Evolutionary conservation across 345 rosid genomes (phyloP), one percentile per base, ranked within the genome.

Genomic region (Salix koriyanagi): DNA sequence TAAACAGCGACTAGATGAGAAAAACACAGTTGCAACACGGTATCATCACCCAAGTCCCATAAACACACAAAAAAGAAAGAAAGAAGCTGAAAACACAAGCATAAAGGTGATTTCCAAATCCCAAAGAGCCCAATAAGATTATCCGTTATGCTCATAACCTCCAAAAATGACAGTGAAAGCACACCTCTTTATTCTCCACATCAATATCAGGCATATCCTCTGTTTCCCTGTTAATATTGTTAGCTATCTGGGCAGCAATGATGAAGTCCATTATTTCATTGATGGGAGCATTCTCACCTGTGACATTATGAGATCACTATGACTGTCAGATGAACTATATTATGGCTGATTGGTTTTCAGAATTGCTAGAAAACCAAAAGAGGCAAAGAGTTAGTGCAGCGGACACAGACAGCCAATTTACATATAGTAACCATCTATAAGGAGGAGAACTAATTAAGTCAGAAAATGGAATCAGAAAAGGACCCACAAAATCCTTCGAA

Each of bases 241-340:
- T 86, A 18, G 94, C 92, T 86, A 89, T 83, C 68, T 91, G 97
- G 75, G 94, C 87, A 88, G 99, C 97, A 75, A 77, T 72, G 66
- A 96, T 92, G 81, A 88, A 93, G 81, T 96, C 98, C 74, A 93
- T 93, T 73, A 96, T 74, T 82, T 90, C 96, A 79, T 85, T 83
- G 61, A 93, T 52, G 18, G 88, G 83, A 34, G 91, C 87, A 77
- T 87, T 80, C 75, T 84, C 80, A 78, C 93, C 99, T 93, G 58
- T 52, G 36, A 77, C 67, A 81, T 66, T 69, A 72, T 8, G 71
- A 83, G 23, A 76, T 37, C 62, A 80, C 44, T 37, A 77, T 72
- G 21, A 73, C 6, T 44, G 44, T 44, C 44, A 56, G 46, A 68
- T 44, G 18, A 67, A 30, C 44, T 32, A 66, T 36, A 46, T 41